Evolutionary conservation across 2,329 filamentous ascomycete genomes (phyloP).

Genomic region (Calonectria hawksworthii): DNA sequence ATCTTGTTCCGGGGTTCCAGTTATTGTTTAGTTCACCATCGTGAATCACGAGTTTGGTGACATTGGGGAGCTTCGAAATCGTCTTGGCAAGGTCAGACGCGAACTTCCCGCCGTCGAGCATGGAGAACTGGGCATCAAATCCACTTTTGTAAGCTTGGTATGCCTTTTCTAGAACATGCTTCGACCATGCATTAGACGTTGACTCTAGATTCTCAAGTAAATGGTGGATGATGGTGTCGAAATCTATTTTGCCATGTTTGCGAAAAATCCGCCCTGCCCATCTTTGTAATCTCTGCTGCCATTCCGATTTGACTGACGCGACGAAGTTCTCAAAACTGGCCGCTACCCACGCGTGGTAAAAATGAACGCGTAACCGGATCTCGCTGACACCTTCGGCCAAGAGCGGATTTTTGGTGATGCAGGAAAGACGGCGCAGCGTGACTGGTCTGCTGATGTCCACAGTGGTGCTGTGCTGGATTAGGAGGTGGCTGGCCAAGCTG

Average conservation of each 20-base stretch:
- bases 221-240: background rate
- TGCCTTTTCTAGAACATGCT: background rate
- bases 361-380: slow-evolving; percentile 14
- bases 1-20: background rate
- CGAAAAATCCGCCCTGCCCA: background rate
- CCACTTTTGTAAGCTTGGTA: background rate
- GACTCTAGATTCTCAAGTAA: background rate
- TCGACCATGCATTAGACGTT: background rate
- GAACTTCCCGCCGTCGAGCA: background rate
- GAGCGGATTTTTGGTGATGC: background rate
- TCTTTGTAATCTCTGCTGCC: background rate
- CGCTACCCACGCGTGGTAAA: slow-evolving; percentile 14
- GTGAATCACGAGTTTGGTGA: background rate
- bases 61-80: background rate
- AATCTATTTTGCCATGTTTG: background rate
- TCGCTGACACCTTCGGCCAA: background rate
- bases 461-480: background rate
- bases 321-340: slow-evolving; percentile 4
- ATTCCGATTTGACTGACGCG: slow-evolving; percentile 2
- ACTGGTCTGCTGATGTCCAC: slow-evolving; percentile 4
- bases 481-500: background rate
- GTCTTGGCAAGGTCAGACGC: background rate
- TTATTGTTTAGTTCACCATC: slow-evolving; percentile 8
- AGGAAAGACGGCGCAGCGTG: background rate
- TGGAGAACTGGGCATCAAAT: background rate